Base-by-base conservation (phyloP, 768 basidiomycete genomes). In the Steccherinum ochraceum region DNA sequence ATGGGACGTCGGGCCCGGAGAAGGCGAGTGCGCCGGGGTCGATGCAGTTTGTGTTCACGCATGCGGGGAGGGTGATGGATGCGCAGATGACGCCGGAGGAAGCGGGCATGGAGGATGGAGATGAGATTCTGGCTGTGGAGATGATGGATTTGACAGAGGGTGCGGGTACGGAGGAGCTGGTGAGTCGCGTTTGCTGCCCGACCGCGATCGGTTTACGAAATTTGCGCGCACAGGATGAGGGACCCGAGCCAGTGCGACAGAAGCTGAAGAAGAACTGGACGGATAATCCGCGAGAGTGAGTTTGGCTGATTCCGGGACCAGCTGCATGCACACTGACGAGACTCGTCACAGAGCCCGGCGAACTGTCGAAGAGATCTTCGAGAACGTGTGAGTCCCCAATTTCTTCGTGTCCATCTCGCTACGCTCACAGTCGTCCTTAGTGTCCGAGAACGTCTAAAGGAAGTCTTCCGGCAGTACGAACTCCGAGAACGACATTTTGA, bases 401-500 rank as follows among this genome's bases (percentile, higher is more conserved):
- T 46, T 27, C 23, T 40, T 47, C 55, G 24, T 24, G 24, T 11
- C 13, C 23, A 11, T 23, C 13, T 46, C 21, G 5, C 16, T 21
- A 2, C 21, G 25, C 25, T 19, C 12, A 1, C 23, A 19, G 2
- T 20, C 30, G 52, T 12, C 44, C 43, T n/a, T 56, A 93, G 91
- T 52, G 83, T 89, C 40, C 86, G 88, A 26, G 88, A 89, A 68
- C 83, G 91, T 45, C 74, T 93, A 66, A 93, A 91, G 62, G 87
- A 91, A 58, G 79, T 93, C 27, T 79, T 93, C 41, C 81, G 83
- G 21, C 90, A 92, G 62, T 93, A 93, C 62, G 86, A 93, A 61
- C 80, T 92, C 50, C 85, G 91, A 53, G 91, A 93, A 71, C 84
- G 83, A 63, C 91, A 93, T 72, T 93, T 93, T 59, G 91, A 93